Conservation (phyloP, 106 monocot genomes). For the Ottelia alismoides region DNA sequence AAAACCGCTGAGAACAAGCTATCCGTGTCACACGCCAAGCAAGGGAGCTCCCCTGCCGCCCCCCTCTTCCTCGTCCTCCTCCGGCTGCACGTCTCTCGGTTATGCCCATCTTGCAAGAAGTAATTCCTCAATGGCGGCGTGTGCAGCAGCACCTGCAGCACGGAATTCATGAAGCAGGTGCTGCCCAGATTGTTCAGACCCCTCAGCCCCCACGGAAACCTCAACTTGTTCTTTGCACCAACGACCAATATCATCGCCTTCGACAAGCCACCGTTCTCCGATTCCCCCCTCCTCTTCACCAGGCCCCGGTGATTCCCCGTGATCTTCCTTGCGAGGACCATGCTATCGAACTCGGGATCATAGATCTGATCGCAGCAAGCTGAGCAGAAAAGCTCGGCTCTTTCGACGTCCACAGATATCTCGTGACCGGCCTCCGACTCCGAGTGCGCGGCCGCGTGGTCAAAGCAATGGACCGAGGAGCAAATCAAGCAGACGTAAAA, state of each 20-base stretch:
- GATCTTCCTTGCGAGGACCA: constrained; percentile 17
- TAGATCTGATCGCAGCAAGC: constrained; percentile 48
- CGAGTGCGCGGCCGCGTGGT: constrained; percentile 24
- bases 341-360: constrained; percentile 37
- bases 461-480: constrained; percentile 21
- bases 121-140: constrained; percentile 34
- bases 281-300: background rate
- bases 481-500: constrained; percentile 43
- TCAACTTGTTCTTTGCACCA: background rate
- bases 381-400: constrained; percentile 58
- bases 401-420: constrained; percentile 43
- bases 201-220: constrained; percentile 31
- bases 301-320: background rate
- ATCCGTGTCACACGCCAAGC: constrained; percentile 40
- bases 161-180: constrained; percentile 67
- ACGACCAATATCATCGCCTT: background rate
- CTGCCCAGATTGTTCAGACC: constrained; percentile 61
- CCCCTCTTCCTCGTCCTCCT: constrained; percentile 29
- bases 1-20: constrained; percentile 25
- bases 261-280: background rate
- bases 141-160: constrained; percentile 50
- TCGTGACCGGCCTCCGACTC: constrained; percentile 21
- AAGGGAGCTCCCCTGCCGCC: constrained; percentile 15
- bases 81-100: constrained; percentile 17
- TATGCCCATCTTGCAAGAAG: constrained; percentile 30